Evolutionary conservation across 2,329 filamentous ascomycete genomes (phyloP), one percentile per base, ranked within the genome.

Genomic region (Aureobasidium sp.): DNA sequence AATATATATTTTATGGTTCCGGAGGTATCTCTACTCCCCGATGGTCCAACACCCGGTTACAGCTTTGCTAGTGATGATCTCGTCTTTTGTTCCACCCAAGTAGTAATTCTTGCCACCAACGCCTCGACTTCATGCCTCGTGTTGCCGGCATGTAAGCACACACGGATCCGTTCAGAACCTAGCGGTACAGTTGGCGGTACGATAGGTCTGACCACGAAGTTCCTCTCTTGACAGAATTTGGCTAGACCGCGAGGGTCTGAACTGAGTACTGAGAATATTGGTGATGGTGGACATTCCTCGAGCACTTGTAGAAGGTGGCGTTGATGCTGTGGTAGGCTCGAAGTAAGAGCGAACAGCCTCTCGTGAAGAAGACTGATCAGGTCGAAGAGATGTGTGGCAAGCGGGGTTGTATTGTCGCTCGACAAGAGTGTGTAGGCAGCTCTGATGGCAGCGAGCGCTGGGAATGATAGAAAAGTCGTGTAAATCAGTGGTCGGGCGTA

Each of bases 401-500:
- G 74, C 44, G 78, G 74, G 59, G 79, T 75, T 0, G 81, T 83
- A 34, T 75, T 69, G 0, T 82, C 83, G 1, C 73, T 70, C 8
- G 69, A 70, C 16, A 90, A 74, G 37, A 85, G 78, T 8, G 79
- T 76, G 67, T 87, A 88, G 0, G 80, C 78, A 0, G 81, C 77
- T 45, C 78, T 75, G 58, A 89, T 85, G 15, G 81, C 80, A 0
- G 81, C 81, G 1, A 89, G 77, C 1, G 81, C 78, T 0, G 86
- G 82, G 44, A 84, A 83, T 0, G 84, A 80, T 74, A 89, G 79
- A 32, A 86, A 86, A 0, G 87, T 90, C 0, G 87, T 90, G 71
- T 90, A 91, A 59, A 91, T 90, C 45, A 91, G 74, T 1, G 82
- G 85, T n/a, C 87, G 82, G 0, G 88, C 87, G 68, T 91, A 91